These are phyloP conservation scores for Fusarium sororula DNA, from an alignment of 2,329 filamentous ascomycete species.

Conservation along the genomic window DNA sequence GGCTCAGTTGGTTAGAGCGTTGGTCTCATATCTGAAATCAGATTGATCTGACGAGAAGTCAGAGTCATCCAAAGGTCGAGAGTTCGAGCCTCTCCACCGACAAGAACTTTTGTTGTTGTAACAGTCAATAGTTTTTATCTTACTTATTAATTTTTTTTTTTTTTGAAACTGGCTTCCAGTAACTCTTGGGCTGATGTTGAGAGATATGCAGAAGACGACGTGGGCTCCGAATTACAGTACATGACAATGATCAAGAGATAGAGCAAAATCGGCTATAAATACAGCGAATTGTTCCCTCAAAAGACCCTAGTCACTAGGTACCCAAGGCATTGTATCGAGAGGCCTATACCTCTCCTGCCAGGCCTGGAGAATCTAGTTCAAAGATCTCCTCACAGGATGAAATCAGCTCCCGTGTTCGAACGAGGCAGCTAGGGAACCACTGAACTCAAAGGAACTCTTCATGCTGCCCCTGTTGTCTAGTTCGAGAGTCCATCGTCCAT, in stretches of 20 bases:
- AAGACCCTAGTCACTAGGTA: background rate
- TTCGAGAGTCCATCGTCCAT: no score
- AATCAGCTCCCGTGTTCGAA: background rate
- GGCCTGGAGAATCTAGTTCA: background rate
- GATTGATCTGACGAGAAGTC: conserved; percentile 36
- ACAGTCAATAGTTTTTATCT: background rate
- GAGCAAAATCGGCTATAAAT: background rate
- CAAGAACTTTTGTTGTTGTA: background rate
- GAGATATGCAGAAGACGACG: background rate
- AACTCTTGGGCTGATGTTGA: no score
- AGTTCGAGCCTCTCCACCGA: conserved; percentile 44
- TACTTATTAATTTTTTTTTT: background rate
- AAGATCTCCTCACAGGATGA: no score
- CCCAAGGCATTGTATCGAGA: background rate
- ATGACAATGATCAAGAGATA: no score
- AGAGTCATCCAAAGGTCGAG: conserved; percentile 44
- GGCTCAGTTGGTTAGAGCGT: conserved; percentile 45
- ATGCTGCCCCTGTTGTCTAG: background rate
- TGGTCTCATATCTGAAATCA: conserved; percentile 39
- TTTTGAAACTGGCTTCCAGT: background rate
- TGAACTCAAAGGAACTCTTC: background rate
- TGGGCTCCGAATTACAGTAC: background rate
- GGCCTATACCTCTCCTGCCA: background rate
- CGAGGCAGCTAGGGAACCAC: background rate
- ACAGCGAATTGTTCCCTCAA: background rate